Percentiles rank a stretch among this genome's conserved stretches.
phyloP scores from a whole-genome alignment of 1,284 basidiomycete species.

The Coniferiporia sulphurascens region DNA sequence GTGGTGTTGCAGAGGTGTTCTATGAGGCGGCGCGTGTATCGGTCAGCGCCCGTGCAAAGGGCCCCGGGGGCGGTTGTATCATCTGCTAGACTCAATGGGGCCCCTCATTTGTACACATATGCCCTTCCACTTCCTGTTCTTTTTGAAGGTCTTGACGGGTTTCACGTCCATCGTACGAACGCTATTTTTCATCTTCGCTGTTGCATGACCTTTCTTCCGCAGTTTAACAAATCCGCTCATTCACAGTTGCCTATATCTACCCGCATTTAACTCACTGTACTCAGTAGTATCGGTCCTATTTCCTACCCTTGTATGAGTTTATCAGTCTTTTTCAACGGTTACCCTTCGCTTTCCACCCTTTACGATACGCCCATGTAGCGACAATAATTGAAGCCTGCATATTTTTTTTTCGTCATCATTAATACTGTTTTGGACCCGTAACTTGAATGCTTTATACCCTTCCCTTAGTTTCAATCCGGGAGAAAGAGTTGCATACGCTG shows the following conservation, averaged over 20 bases:
- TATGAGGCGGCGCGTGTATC: constrained; percentile 85
- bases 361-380: constrained; percentile 4
- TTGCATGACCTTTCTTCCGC: not conserved
- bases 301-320: not conserved
- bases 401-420: not conserved
- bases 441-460: too few relatives aligned
- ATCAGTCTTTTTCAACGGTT: not conserved
- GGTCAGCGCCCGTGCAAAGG: constrained; percentile 66
- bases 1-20: constrained; percentile 91
- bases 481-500: too few relatives aligned
- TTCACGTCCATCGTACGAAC: not conserved
- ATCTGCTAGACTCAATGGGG: constrained; percentile 1
- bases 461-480: too few relatives aligned
- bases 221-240: not conserved
- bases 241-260: not conserved
- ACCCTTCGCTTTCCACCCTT: constrained; percentile 2
- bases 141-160: not conserved
- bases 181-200: not conserved
- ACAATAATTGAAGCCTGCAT: not conserved
- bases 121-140: not conserved
- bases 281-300: constrained; percentile 6
- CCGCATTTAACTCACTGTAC: constrained; percentile 9
- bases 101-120: not conserved
- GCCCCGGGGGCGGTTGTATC: constrained; percentile 41
- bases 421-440: too few relatives aligned